Conservation (phyloP, 2,329 filamentous ascomycete genomes). For the Hymenoscyphus scutula region DNA sequence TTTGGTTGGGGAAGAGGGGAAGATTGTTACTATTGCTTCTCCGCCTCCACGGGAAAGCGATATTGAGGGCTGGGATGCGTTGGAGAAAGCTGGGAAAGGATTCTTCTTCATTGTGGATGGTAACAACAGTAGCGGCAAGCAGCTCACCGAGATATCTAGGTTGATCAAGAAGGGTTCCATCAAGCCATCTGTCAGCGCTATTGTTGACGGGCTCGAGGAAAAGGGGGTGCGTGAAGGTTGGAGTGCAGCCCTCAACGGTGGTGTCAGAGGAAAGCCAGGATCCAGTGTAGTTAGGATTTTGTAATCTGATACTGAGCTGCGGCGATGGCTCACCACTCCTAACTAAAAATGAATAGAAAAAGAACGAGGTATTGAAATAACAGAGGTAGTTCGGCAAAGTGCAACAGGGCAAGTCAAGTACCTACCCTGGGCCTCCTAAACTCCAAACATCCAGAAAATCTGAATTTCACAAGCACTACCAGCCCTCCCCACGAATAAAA, state of each 20-base stretch:
- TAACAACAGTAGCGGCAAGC: conserved; percentile 4
- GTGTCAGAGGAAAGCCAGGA: conserved; percentile 15
- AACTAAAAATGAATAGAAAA: too few species aligned
- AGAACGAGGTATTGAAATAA: too few species aligned
- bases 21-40: conserved; percentile 17
- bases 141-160: conserved; percentile 12
- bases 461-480: not conserved
- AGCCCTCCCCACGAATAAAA: not conserved
- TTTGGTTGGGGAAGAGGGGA: conserved; percentile 13
- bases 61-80: conserved; percentile 16
- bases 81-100: conserved; percentile 15
- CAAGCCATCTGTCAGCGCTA: conserved; percentile 15
- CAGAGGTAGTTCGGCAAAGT: too few species aligned
- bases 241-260: conserved; percentile 18
- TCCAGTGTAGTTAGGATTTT: conserved; percentile 19
- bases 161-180: conserved; percentile 12
- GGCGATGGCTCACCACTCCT: too few species aligned
- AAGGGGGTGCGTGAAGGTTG: conserved; percentile 17
- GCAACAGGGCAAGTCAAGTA: too few species aligned
- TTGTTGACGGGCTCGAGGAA: conserved; percentile 17
- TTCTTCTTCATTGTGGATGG: conserved; percentile 21
- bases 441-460: too few species aligned
- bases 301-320: not conserved
- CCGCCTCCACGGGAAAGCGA: conserved; percentile 15
- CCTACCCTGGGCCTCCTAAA: too few species aligned